These are phyloP conservation scores for Penicillium robsamsonii DNA, from an alignment of 495 filamentous ascomycete genomes.

Conservation along the genomic window DNA sequence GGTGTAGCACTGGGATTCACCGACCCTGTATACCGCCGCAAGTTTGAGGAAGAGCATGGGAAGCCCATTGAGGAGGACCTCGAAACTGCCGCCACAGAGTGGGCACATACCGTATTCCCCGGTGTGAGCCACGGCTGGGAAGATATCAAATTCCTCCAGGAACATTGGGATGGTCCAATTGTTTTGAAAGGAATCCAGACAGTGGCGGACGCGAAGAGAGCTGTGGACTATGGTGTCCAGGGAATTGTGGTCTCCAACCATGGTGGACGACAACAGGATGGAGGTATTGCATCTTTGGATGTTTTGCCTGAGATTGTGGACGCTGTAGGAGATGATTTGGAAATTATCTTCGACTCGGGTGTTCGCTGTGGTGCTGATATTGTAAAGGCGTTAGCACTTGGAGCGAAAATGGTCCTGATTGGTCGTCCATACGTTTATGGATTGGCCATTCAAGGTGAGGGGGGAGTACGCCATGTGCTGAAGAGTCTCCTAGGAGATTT, in stretches of 20 bases:
- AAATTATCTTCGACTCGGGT: slow-evolving; percentile 50
- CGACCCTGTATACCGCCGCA: slow-evolving; percentile 55
- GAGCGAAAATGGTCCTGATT: slow-evolving; percentile 51
- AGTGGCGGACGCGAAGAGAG: slow-evolving; percentile 49
- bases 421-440: slow-evolving; percentile 42
- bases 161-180: slow-evolving; percentile 44
- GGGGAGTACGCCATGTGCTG: slow-evolving; percentile 28
- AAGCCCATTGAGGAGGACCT: slow-evolving; percentile 43
- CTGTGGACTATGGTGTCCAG: slow-evolving; percentile 49
- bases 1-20: slow-evolving; percentile 52
- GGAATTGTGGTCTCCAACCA: slow-evolving; percentile 54
- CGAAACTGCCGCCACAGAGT: slow-evolving; percentile 32
- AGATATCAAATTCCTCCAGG: slow-evolving; percentile 33
- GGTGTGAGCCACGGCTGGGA: slow-evolving; percentile 52
- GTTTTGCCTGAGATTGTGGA: slow-evolving; percentile 47
- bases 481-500: slow-evolving; percentile 21
- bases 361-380: slow-evolving; percentile 49
- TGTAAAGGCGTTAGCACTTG: slow-evolving; percentile 51
- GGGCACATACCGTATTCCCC: slow-evolving; percentile 45
- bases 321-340: slow-evolving; percentile 43
- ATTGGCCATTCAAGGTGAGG: slow-evolving; percentile 26
- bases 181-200: slow-evolving; percentile 54
- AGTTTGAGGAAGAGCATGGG: slow-evolving; percentile 38
- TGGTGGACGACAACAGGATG: slow-evolving; percentile 51
- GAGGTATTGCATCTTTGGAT: slow-evolving; percentile 41